Evolutionary conservation across 371 early-diverging fungal species (phyloP), one percentile per base, ranked within the genome.

Genomic region (Apophysomyces ossiformis): DNA sequence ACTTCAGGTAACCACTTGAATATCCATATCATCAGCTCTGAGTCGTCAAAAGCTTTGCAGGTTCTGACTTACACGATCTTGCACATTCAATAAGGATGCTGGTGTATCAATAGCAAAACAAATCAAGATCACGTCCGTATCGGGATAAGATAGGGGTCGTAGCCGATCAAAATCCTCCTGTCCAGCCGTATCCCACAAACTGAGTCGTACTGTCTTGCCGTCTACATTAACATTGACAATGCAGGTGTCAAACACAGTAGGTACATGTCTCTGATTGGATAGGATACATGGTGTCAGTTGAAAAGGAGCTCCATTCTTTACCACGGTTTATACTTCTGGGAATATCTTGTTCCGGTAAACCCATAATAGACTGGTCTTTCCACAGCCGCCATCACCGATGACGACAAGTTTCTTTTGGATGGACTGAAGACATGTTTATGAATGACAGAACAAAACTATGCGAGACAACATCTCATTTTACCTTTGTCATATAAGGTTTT

Each of bases 181-280:
- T 18, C 97, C 95, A 35, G 94, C 93, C 13, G 97, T 96, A 81
- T 96, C 97, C 93, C 95, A 95, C 41, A 96, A 77, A 16, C 90
- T 91, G n/a, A 96, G 74, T 70, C 90, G 91, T 58, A 93, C 90
- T 8, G 88, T 87, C 68, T 91, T 90, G 58, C 87, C 87, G 64
- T 90, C 88, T 7, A 92, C 84, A 76, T 89, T 88, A 15, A 94
- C 89, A 57, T 90, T 87, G 18, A 92, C 90, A 1, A 90, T 88
- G 74, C 92, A 94, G 75, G 92, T 93, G 70, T 94, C 95, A 76
- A 96, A 95, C 8, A 94, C 90, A 12, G 95, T 93, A n/a, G 93
- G 93, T 12, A 92, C 39, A 71, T 82, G 79, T 61, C 37, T 45
- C 37, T 46, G 26, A 36, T 54, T 56, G 32, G 32, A 26, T 26